Conservation (phyloP, 176 grass and related monocot species). For the Typha latifolia region DNA sequence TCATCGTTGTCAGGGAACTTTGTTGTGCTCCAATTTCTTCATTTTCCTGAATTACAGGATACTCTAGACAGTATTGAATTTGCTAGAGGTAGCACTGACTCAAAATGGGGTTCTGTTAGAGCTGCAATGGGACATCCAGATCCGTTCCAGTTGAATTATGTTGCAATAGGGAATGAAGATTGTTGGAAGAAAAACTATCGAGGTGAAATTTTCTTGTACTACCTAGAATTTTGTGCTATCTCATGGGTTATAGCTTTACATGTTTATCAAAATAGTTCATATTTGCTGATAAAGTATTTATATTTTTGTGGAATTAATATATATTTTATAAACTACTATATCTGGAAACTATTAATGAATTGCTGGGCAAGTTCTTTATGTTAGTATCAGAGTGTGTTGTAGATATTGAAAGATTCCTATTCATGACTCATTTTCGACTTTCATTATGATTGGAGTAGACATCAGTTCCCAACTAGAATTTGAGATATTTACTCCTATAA, state of each 20-base stretch:
- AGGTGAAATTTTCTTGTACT: background rate
- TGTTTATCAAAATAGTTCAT: background rate
- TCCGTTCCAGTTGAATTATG: slow-evolving; percentile 14
- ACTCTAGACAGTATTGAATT: slow-evolving; percentile 19
- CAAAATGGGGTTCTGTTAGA: slow-evolving; percentile 15
- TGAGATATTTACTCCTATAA: too few species aligned
- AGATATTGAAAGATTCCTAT: too few species aligned
- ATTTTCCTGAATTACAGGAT: slow-evolving; percentile 4
- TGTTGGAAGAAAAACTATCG: slow-evolving; percentile 8
- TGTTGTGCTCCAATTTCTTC: background rate
- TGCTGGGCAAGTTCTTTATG: too few species aligned
- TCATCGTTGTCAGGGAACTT: background rate
- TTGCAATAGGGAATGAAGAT: slow-evolving; percentile 22
- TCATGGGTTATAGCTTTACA: background rate
- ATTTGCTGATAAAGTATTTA: background rate
- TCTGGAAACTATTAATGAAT: too few species aligned
- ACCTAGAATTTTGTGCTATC: background rate
- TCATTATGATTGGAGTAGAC: too few species aligned
- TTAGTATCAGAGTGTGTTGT: too few species aligned
- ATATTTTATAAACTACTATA: too few species aligned
- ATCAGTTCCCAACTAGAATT: too few species aligned
- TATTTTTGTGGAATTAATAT: too few species aligned
- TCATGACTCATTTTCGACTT: too few species aligned
- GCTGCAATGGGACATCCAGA: slow-evolving; percentile 23
- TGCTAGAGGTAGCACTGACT: slow-evolving; percentile 9